These are phyloP conservation scores for Pseudocohnilembus persalinus DNA, from an alignment of 169 alveolate species.

Conservation along the genomic window DNA sequence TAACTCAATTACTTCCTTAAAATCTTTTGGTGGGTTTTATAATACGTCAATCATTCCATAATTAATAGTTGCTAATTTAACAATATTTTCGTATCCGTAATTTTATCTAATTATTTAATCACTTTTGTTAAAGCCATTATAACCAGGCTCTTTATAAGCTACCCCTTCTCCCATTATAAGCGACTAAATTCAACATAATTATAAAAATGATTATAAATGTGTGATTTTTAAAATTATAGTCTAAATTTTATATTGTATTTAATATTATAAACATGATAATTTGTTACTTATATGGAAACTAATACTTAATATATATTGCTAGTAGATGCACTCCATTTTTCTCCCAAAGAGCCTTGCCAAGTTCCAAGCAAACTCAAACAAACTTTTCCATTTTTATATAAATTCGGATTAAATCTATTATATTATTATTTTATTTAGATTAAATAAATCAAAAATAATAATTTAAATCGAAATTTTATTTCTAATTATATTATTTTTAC, in stretches of 20 bases:
- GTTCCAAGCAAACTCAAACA: constrained; percentile 87
- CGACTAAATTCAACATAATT: background rate
- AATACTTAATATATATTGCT: constrained; percentile 44
- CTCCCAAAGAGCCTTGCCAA: constrained; percentile 74
- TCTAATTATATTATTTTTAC: too few relatives aligned
- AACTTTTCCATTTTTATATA: constrained; percentile 85
- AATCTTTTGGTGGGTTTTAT: too few relatives aligned
- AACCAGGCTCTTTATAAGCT: constrained; percentile 37
- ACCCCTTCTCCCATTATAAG: constrained; percentile 55
- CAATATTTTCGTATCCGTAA: too few relatives aligned
- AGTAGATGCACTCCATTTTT: constrained; percentile 52
- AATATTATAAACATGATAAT: background rate
- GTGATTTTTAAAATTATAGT: background rate
- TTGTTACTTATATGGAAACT: constrained; percentile 33
- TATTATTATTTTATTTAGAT: too few relatives aligned
- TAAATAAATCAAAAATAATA: too few relatives aligned
- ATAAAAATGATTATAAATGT: too few relatives aligned
- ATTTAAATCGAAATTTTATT: background rate
- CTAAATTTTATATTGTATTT: background rate
- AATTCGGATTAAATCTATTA: constrained; percentile 85
- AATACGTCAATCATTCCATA: too few relatives aligned
- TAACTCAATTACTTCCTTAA: too few relatives aligned
- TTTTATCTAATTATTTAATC: too few relatives aligned
- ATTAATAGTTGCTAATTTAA: too few relatives aligned
- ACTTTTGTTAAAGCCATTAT: too few relatives aligned